These are phyloP conservation scores for Saturnispora galanensis DNA, from an alignment of 805 yeast genomes.

Conservation along the genomic window DNA sequence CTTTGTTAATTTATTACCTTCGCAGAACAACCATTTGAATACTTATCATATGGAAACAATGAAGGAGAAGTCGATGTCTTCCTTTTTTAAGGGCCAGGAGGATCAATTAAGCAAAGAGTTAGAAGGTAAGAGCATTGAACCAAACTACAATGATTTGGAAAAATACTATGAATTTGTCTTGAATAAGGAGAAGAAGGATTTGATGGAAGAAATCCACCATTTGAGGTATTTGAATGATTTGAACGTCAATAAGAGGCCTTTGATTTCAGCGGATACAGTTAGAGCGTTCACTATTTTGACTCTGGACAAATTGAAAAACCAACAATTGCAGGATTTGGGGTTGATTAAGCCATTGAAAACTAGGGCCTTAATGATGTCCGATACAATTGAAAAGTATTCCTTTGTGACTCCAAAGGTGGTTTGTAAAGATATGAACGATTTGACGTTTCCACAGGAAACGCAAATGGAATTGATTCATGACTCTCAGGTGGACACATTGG, in stretches of 20 bases:
- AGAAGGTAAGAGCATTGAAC: constrained; percentile 23
- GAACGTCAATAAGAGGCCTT: constrained; percentile 56
- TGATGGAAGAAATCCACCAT: constrained; percentile 46
- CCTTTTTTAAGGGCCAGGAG: constrained; percentile 35
- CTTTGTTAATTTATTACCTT: constrained; percentile 49
- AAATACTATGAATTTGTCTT: constrained; percentile 52
- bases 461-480: constrained; percentile 23
- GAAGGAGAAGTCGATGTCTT: constrained; percentile 36
- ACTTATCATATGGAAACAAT: constrained; percentile 35
- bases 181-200: constrained; percentile 40
- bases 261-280: constrained; percentile 55
- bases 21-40: constrained; percentile 16
- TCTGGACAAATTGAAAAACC: constrained; percentile 23
- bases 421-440: constrained; percentile 56
- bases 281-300: constrained; percentile 25
- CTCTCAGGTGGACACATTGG: constrained; percentile 19
- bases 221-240: constrained; percentile 51
- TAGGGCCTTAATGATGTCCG: constrained; percentile 33
- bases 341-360: constrained; percentile 34
- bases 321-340: constrained; percentile 24
- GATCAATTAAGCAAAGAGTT: constrained; percentile 29
- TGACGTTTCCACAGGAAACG: constrained; percentile 33
- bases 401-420: constrained; percentile 86
- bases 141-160: constrained; percentile 34
- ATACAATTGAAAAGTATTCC: constrained; percentile 61